These are phyloP conservation scores for Scorias spongiosa DNA, from an alignment of 2,329 filamentous ascomycete genomes.

Conservation along the genomic window DNA sequence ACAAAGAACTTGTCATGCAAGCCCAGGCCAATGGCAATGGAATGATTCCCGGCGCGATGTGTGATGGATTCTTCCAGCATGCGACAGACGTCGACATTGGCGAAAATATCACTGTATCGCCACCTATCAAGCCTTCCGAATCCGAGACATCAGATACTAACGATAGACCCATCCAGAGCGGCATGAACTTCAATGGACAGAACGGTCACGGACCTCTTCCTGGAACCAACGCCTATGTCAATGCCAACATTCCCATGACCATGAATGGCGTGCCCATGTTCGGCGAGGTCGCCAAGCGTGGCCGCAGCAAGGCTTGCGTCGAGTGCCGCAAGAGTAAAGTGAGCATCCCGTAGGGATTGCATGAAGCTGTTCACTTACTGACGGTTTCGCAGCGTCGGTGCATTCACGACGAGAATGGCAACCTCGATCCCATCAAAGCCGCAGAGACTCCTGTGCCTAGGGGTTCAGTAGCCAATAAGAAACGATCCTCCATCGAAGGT, in stretches of 20 bases:
- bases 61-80: background rate
- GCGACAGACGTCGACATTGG: background rate
- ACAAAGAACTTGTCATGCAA: conserved; percentile 39
- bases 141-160: background rate
- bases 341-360: conserved; percentile 1
- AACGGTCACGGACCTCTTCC: conserved; percentile 9
- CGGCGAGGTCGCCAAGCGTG: conserved; percentile 26
- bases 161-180: background rate
- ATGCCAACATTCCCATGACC: conserved; percentile 27
- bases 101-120: background rate
- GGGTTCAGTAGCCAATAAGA: conserved; percentile 40
- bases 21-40: conserved; percentile 10
- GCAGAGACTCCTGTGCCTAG: conserved; percentile 46
- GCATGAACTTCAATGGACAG: background rate
- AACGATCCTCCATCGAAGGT: conserved; percentile 29
- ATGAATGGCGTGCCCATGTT: conserved; percentile 44
- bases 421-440: conserved; percentile 48
- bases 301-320: conserved; percentile 46
- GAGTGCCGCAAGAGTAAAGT: conserved; percentile 52
- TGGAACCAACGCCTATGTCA: conserved; percentile 19
- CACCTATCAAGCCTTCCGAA: background rate
- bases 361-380: conserved; percentile 4
- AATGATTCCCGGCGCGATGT: conserved; percentile 11
- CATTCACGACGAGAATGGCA: conserved; percentile 50
- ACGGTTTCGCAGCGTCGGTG: conserved; percentile 40